phyloP scores from a whole-genome alignment of 2,329 filamentous ascomycete species.

The Ophiosphaerella narmari region DNA sequence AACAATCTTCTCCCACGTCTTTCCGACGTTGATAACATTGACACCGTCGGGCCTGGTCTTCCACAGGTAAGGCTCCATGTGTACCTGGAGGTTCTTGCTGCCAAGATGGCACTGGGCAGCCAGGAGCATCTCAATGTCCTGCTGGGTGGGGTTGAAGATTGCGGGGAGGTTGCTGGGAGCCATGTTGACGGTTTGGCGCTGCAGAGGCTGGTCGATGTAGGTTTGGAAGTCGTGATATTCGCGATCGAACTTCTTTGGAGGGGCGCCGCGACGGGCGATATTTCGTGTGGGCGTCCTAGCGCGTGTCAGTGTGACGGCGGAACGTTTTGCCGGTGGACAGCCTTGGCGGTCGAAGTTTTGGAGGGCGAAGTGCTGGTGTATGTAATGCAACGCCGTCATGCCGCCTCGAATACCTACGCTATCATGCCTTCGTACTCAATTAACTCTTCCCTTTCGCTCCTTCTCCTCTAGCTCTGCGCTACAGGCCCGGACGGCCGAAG shows the following conservation, averaged over 20 bases:
- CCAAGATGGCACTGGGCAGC: slow-evolving; percentile 95
- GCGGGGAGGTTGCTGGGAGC: slow-evolving; percentile 92
- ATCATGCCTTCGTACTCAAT: slow-evolving; percentile 50
- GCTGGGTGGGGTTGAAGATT: slow-evolving; percentile 93
- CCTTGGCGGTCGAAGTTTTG: slow-evolving; percentile 6
- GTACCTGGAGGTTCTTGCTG: slow-evolving; percentile 98
- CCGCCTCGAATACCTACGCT: slow-evolving; percentile 54
- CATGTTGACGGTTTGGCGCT: slow-evolving; percentile 68
- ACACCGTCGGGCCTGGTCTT: slow-evolving; percentile 98
- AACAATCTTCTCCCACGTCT: slow-evolving; percentile 99
- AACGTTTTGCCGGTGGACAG: slow-evolving; percentile 1
- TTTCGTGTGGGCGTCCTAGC: slow-evolving; percentile 19
- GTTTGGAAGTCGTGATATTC: slow-evolving; percentile 28
- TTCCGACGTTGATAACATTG: slow-evolving; percentile 99
- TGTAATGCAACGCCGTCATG: slow-evolving; percentile 40
- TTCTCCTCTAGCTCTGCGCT: slow-evolving; percentile 68
- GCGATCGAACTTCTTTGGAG: slow-evolving; percentile 28
- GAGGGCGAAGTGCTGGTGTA: slow-evolving; percentile 4
- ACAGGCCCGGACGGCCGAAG: slow-evolving; percentile 56
- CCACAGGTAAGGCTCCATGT: slow-evolving; percentile 99
- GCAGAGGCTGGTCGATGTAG: slow-evolving; percentile 27
- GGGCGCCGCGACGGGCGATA: slow-evolving; percentile 16
- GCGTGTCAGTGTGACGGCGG: background rate
- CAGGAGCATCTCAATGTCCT: slow-evolving; percentile 99
- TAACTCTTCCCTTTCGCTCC: slow-evolving; percentile 59